Evolutionary conservation across 495 filamentous ascomycete species (phyloP).

Genomic region (Viridothelium virens): DNA sequence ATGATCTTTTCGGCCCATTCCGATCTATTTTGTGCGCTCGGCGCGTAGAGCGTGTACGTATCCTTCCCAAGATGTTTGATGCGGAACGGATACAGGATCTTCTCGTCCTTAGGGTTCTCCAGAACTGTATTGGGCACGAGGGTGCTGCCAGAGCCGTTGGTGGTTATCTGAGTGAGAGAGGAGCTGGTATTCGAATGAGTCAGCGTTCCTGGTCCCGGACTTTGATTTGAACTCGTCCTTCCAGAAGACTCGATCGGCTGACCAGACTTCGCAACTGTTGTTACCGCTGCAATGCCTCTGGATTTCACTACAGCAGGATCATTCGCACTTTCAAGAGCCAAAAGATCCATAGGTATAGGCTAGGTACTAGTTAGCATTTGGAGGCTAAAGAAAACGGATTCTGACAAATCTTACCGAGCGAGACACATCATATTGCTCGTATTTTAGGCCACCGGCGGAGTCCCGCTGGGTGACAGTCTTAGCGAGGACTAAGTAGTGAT

Average conservation of each 20-base stretch:
- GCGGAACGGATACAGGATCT: slow-evolving; percentile 85
- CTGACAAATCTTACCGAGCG: slow-evolving; percentile 55
- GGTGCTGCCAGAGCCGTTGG: slow-evolving; percentile 38
- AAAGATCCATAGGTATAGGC: slow-evolving; percentile 95
- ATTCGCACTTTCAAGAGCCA: slow-evolving; percentile 82
- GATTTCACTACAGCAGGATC: slow-evolving; percentile 87
- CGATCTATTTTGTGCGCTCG: slow-evolving; percentile 58
- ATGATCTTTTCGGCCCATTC: slow-evolving; percentile 94
- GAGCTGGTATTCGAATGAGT: slow-evolving; percentile 57
- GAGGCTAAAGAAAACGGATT: not conserved
- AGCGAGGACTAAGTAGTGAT: slow-evolving; percentile 90
- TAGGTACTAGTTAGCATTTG: slow-evolving; percentile 23
- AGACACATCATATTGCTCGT: slow-evolving; percentile 89
- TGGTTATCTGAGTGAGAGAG: slow-evolving; percentile 45
- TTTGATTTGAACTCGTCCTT: slow-evolving; percentile 45
- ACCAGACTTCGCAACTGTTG: slow-evolving; percentile 47
- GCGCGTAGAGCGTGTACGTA: slow-evolving; percentile 79
- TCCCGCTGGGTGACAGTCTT: slow-evolving; percentile 68
- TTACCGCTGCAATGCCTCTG: slow-evolving; percentile 64
- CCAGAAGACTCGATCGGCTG: slow-evolving; percentile 37
- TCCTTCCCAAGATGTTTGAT: slow-evolving; percentile 95
- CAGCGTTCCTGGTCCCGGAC: slow-evolving; percentile 50
- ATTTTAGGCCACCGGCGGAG: slow-evolving; percentile 54
- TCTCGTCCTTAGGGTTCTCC: slow-evolving; percentile 59
- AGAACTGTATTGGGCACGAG: slow-evolving; percentile 45